A percentile compares a stretch with the other conserved stretches of the same genome.
These are phyloP conservation scores for Euryodendron excelsum DNA, from an alignment of 148 eudicot species.

Conservation along the genomic window DNA sequence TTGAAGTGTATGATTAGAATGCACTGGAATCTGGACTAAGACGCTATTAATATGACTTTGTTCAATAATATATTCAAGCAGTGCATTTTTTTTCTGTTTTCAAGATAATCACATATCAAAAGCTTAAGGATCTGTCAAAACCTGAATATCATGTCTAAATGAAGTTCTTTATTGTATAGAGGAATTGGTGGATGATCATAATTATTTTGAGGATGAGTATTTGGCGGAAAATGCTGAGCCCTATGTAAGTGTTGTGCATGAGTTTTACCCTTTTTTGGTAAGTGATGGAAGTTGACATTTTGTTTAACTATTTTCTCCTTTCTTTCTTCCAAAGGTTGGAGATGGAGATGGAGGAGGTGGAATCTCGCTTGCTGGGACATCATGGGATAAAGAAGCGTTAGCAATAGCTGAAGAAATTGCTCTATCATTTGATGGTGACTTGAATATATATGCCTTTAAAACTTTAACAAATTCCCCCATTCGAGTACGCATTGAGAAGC, in stretches of 20 bases:
- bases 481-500: conserved; percentile 85
- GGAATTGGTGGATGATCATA: conserved; percentile 46
- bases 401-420: conserved; percentile 64
- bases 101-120: not conserved
- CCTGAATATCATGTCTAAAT: not conserved
- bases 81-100: not conserved
- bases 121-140: not conserved
- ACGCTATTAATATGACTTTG: not conserved
- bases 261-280: not conserved
- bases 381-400: conserved; percentile 80
- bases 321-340: conserved; percentile 48
- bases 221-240: conserved; percentile 56
- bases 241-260: conserved; percentile 37
- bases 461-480: conserved; percentile 57
- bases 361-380: conserved; percentile 68
- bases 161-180: conserved; percentile 34
- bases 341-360: conserved; percentile 99
- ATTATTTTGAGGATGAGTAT: conserved; percentile 57
- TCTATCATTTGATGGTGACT: conserved; percentile 64
- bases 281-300: conserved; percentile 5
- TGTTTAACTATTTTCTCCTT: not conserved
- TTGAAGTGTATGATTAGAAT: not conserved
- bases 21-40: not conserved
- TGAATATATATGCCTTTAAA: conserved; percentile 77
- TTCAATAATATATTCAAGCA: not conserved